Base-by-base conservation (phyloP, 495 filamentous ascomycete species). In the Talaromyces adpressus region DNA sequence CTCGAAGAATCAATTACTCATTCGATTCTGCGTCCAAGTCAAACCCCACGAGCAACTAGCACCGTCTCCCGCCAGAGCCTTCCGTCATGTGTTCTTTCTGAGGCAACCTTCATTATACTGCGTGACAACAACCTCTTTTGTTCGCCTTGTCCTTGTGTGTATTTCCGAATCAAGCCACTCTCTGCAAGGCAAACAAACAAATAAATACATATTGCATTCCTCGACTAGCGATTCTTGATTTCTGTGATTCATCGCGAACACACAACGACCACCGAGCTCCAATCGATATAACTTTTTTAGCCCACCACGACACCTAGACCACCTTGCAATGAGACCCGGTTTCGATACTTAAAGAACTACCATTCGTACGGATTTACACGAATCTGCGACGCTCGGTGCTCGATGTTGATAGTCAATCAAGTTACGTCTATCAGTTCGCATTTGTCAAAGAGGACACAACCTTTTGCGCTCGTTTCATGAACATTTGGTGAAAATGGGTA, bases 401-500 rank as follows among this genome's bases (percentile, higher is more conserved):
- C 45, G 45, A 49, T 49, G 45, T 49, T 9, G n/a, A 49, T 20
- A 9, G n/a, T 14, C 18, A 18, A 20, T 20, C 45, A 14, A 6
- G 45, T 18, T 22, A 49, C 45, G 45, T 20, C 45, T 20, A 4
- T 49, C 45, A 49, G 6, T 49, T 20, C 18, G 45, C 27, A 36
- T 22, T 59, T 41, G 57, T 16, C 2, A 49, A 57, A 57, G 8
- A 32, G 22, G 18, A 27, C 7, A 27, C 18, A 0, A 14, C 45
- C 45, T 18, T 49, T 20, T 3, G 45, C 45, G n/a, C n/a, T 49
- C 45, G 18, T 56, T 29, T 27, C 27, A 25, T 56, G 52, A 27
- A 29, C 16, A 58, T 11, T 62, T 64, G 18, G 67, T 63, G 71
- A 76, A 69, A 67, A 98, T 98, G 94, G 94, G 94, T 65, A 92